Evolutionary conservation across 2,329 filamentous ascomycete species (phyloP).

Genomic region (Aspergillus quadrilineatus): DNA sequence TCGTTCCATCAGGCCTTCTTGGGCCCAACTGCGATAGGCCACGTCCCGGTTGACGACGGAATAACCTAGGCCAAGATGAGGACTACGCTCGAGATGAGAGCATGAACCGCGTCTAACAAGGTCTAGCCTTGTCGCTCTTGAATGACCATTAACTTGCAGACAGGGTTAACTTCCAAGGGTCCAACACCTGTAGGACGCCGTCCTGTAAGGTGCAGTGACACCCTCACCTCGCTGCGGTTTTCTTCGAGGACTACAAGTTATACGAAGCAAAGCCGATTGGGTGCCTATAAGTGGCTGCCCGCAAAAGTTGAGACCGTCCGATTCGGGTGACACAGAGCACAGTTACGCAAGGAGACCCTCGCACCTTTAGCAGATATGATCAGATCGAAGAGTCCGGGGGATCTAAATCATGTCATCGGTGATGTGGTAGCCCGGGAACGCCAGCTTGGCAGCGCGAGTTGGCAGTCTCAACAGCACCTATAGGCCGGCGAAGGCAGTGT

Average conservation of each 20-base stretch:
- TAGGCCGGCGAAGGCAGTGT: neutral
- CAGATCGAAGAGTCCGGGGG: constrained; percentile 54
- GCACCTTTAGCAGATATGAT: constrained; percentile 41
- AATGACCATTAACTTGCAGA: neutral
- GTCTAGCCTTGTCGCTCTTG: neutral
- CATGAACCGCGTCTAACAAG: neutral
- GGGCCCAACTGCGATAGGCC: neutral
- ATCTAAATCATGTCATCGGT: constrained; percentile 37
- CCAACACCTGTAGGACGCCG: neutral
- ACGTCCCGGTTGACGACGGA: neutral
- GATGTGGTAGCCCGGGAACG: neutral
- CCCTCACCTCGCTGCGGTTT: neutral
- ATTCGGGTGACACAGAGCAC: constrained; percentile 41
- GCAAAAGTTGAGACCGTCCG: constrained; percentile 40
- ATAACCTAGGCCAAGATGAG: neutral
- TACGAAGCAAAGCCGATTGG: constrained; percentile 47
- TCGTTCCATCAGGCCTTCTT: neutral
- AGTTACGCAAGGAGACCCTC: constrained; percentile 30
- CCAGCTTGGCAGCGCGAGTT: neutral
- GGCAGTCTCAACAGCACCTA: neutral
- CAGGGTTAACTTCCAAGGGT: neutral
- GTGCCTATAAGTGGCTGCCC: constrained; percentile 43
- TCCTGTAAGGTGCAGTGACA: neutral
- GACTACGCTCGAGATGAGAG: neutral
- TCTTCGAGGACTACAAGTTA: constrained; percentile 33